These are phyloP conservation scores for Pseudonectria foliicola DNA, from an alignment of 2,329 filamentous ascomycete species.

Conservation along the genomic window DNA sequence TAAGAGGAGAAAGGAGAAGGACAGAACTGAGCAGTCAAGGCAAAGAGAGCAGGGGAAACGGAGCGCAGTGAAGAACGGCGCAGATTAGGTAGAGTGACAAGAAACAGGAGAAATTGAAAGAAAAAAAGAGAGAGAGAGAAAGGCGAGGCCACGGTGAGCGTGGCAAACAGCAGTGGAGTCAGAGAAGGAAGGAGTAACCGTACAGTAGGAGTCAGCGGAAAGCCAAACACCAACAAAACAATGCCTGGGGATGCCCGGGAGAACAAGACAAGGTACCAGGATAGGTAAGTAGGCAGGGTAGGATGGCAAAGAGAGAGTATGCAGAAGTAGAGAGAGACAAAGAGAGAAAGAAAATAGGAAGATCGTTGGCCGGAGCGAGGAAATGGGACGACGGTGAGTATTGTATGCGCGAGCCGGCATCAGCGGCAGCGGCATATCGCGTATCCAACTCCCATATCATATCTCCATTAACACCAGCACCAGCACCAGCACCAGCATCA, in stretches of 20 bases:
- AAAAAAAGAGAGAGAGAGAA: conserved; percentile 7
- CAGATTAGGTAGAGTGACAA: too few species aligned
- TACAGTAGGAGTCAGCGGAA: neutral
- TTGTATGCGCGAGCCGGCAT: too few species aligned
- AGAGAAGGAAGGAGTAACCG: too few species aligned
- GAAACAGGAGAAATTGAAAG: conserved; percentile 1
- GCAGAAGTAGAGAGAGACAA: conserved; percentile 1
- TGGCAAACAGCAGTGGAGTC: too few species aligned
- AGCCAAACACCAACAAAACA: too few species aligned
- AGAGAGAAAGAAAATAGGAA: conserved; percentile 2
- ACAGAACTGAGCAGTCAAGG: conserved; percentile 9
- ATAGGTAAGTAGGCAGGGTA: conserved; percentile 1
- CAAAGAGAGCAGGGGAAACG: conserved; percentile 7
- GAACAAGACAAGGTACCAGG: neutral
- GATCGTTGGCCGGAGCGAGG: neutral
- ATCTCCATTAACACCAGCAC: too few species aligned
- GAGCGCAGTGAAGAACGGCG: conserved; percentile 8
- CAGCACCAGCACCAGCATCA: too few species aligned
- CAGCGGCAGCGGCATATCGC: too few species aligned
- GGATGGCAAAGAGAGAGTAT: too few species aligned
- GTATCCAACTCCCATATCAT: too few species aligned
- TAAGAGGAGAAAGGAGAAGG: conserved; percentile 6
- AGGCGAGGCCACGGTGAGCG: neutral
- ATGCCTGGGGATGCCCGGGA: too few species aligned
- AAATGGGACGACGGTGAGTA: too few species aligned